Base-by-base conservation (phyloP, 805 yeast species). In the Grigorovia humatica region DNA sequence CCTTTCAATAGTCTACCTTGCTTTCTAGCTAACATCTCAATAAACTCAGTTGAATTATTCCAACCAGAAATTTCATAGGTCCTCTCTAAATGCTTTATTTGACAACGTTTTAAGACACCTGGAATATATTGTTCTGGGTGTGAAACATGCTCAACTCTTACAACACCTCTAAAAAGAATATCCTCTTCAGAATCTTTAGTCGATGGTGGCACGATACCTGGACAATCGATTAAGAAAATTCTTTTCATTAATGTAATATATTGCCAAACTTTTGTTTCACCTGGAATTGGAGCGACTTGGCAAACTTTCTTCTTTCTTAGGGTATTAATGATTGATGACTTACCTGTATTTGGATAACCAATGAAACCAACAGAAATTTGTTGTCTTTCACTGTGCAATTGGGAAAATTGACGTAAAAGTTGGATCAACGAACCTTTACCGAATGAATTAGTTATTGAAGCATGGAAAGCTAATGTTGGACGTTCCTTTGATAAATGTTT, bases 221-320 rank as follows among this genome's bases (percentile, higher is more conserved):
- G 99, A 75, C 99, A 93, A 72, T 91, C 99, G 63, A 91, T 93
- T 62, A 91, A 74, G 71, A 90, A 91, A 49, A 91, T 91, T 58
- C 91, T 80, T 76, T 91, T 91, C 97, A 93, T 91, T 61, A 91
- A 75, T 4, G 99, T 90, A 62, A 91, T 90, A 73, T 91, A 91
- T 74, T 91, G 99, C 99, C 99, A 91, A 46, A 91, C 97, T 70
- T 91, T 91, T 40, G 99, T 91, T 68, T 91, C 99, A 68, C 99
- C 99, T 32, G 99, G 99, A 62, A 91, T 89, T 47, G 99, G 99
- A 1, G 99, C 99, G 47, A 91, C 98, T 46, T 78, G 83, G 73
- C 98, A 93, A 47, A 91, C 99, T 73, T 91, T 93, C 79, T 93
- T 93, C 68, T 83, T 82, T 66, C 97, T 81, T 60, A 91, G 74